Evolutionary conservation across 768 basidiomycete species (phyloP).

Genomic region (Hericium alpestre): DNA sequence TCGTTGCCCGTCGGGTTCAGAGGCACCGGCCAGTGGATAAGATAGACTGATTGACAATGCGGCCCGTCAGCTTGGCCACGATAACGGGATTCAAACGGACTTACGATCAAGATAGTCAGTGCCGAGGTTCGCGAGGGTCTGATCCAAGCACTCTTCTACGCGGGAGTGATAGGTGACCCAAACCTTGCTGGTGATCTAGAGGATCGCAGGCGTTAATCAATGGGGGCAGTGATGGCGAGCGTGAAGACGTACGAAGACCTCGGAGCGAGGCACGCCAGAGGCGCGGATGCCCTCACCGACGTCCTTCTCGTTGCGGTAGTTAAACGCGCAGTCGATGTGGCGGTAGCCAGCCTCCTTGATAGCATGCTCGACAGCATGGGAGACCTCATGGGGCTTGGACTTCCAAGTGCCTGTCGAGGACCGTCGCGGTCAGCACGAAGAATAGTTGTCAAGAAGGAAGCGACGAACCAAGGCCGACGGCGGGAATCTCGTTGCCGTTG

Average conservation of each 20-base stretch:
- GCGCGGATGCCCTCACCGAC: constrained; percentile 73
- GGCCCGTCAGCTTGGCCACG: not conserved
- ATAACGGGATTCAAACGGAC: constrained; percentile 13
- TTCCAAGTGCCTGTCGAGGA: constrained; percentile 65
- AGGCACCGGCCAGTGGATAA: constrained; percentile 77
- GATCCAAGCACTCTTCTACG: constrained; percentile 65
- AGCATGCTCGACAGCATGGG: constrained; percentile 60
- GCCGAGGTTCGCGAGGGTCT: constrained; percentile 70
- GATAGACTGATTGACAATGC: constrained; percentile 32
- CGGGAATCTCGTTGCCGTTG: constrained; percentile 1
- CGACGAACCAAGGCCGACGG: not conserved
- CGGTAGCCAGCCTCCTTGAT: constrained; percentile 66
- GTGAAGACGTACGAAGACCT: constrained; percentile 41
- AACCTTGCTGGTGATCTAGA: constrained; percentile 60
- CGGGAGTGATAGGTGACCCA: constrained; percentile 60
- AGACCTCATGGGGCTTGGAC: constrained; percentile 62
- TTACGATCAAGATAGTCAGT: constrained; percentile 75
- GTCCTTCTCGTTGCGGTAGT: constrained; percentile 69
- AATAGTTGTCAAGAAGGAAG: not conserved
- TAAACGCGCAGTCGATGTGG: constrained; percentile 67
- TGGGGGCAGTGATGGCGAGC: not conserved
- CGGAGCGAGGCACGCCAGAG: constrained; percentile 66
- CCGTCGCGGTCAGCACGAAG: not conserved
- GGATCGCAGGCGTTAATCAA: not conserved
- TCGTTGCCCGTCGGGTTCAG: constrained; percentile 62